Evolutionary conservation across 2,329 filamentous ascomycete genomes (phyloP), one percentile per base, ranked within the genome.

Genomic region (Polychaeton citri): DNA sequence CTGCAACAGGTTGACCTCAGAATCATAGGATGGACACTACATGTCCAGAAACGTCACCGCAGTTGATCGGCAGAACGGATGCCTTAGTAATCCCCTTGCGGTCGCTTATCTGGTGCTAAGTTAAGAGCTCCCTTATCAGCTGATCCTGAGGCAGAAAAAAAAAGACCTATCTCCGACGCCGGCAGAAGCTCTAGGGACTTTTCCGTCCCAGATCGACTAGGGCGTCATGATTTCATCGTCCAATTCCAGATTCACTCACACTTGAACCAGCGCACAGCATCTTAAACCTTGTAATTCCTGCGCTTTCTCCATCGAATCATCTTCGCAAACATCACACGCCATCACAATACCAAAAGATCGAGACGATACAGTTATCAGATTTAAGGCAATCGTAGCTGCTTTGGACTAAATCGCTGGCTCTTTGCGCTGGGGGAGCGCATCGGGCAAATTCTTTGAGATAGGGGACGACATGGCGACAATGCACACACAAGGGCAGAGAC

Each of bases 401-500:
- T 15, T 7, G 24, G 12, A 12, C 24, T 7, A 5, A 28, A 12
- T 32, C 10, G 18, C 30, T 6, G 37, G 36, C 42, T 41, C 32
- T 30, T 38, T 33, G 43, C 43, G 38, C 39, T 35, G 28, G 21
- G 35, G 40, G n/a, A 37, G 36, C 39, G 42, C 39, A 37, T 21
- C 33, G 19, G 40, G 34, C 37, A 38, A 32, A 36, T 31, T n/a
- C n/a, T n/a, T n/a, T n/a, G 41, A 44, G 36, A 35, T 12, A 15
- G 30, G 30, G 13, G 21, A 18, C 32, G 34, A 37, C 15, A 48
- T 48, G 45, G 45, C 45, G 17, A 34, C 43, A 16, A 19, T 37
- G 38, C 42, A 53, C 39, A 51, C 50, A 43, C 48, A 49, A 38
- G 59, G 58, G 24, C 59, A 64, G 41, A 39, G 46, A 24, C 58